Percentiles rank a stretch among this genome's conserved stretches.
phyloP scores from a whole-genome alignment of 2,329 filamentous ascomycete species.

The Exophiala oligosperma region DNA sequence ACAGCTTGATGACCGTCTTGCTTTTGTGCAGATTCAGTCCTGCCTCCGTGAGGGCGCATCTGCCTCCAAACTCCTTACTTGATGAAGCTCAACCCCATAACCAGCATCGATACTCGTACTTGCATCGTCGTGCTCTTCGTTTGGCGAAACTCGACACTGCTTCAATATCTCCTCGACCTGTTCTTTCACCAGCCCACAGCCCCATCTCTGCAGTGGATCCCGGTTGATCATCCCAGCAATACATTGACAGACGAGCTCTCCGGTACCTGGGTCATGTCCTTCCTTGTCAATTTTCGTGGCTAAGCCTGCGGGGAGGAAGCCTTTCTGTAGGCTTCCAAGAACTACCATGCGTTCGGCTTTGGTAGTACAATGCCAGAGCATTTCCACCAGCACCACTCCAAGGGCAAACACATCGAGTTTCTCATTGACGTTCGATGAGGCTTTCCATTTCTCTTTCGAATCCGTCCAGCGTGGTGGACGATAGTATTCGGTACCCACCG shows the following conservation, averaged over 20 bases:
- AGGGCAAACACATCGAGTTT: conserved; percentile 49
- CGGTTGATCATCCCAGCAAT: conserved; percentile 45
- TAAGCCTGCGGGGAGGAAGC: conserved; percentile 40
- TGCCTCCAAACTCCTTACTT: neutral
- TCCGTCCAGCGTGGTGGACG: conserved; percentile 46
- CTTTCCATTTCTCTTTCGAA: neutral
- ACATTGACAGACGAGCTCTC: conserved; percentile 37
- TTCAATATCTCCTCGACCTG: conserved; percentile 31
- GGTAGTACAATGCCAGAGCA: conserved; percentile 57
- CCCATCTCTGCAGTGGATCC: conserved; percentile 38
- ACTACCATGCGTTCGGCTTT: conserved; percentile 49
- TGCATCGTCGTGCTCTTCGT: neutral
- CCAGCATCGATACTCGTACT: neutral
- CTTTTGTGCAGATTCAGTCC: too few relatives aligned
- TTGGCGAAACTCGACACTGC: neutral
- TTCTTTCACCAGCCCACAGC: conserved; percentile 37
- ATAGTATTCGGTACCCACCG: conserved; percentile 64
- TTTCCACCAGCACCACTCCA: conserved; percentile 54
- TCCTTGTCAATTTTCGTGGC: conserved; percentile 39
- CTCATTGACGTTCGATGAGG: conserved; percentile 39
- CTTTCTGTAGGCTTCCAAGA: conserved; percentile 38
- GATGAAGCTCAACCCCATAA: neutral
- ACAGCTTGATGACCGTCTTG: too few relatives aligned
- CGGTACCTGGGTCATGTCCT: conserved; percentile 31
- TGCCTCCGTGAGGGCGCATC: neutral